Base-by-base conservation (phyloP, 73 alveolate species). In the Uronychia binucleata region DNA sequence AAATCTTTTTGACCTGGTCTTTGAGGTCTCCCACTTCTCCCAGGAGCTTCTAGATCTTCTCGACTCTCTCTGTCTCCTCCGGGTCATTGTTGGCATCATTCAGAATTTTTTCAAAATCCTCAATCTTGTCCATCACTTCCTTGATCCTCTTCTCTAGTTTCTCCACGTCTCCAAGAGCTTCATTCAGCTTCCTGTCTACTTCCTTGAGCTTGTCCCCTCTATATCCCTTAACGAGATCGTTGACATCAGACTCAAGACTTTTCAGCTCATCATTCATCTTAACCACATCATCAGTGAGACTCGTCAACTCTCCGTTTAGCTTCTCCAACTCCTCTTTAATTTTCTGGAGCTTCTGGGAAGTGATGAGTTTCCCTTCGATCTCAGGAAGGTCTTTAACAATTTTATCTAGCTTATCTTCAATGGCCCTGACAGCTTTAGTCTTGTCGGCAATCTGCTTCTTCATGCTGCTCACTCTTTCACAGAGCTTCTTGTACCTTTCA, bases 121-220 rank as follows among this genome's bases (percentile, higher is more conserved):
- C 58, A 30, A 28, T 30, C 5, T 75, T 32, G 5, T 32, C 81
- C 46, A 26, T 75, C 5, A 75, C 81, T 75, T 75, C 29, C 58
- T 30, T 30, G 30, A 26, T 35, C 27, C 28, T 35, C 5, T 26
- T 30, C 46, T 75, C 81, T 5, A 75, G 27, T 30, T 75, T 25
- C 5, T 26, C 58, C 1, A 75, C 57, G 5, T 5, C 28, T 5
- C 19, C 35, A 1, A 26, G 28, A 75, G 58, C 58, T 27, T 75
- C 81, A 26, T 30, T 75, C 5, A 75, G 5, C 46, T 26, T 26
- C 32, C 81, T 75, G 27, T 75, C 81, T 1, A 75, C 81, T 75
- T 75, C 81, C 28, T 5, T 26, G 27, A 75, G 58, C 27, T 75
- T 75, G 57, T 75, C 81, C 5, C 81, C 81, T 75, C 58, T 75